phyloP scores from a whole-genome alignment of 768 basidiomycete genomes.

The Kwoniella mangroviensis region DNA sequence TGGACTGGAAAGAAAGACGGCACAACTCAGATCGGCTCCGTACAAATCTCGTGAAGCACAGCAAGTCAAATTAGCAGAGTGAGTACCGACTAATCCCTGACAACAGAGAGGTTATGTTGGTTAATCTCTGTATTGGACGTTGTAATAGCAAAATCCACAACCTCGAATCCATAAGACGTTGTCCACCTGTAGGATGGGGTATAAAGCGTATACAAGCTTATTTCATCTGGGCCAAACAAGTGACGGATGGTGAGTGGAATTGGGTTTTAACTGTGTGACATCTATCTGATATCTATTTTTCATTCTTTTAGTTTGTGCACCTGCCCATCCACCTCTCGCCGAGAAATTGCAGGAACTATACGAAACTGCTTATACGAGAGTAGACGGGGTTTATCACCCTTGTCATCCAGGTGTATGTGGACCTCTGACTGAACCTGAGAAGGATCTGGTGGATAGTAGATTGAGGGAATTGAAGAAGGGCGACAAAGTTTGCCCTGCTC shows the following conservation, averaged over 20 bases:
- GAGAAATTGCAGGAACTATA: conserved; percentile 41
- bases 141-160: conserved; percentile 53
- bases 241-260: conserved; percentile 42
- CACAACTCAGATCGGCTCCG: conserved; percentile 49
- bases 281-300: not conserved
- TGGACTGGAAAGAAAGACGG: conserved; percentile 43
- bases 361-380: conserved; percentile 49
- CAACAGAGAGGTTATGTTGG: no score
- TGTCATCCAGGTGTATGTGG: conserved; percentile 50
- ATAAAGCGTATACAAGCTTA: conserved; percentile 52
- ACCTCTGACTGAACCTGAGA: conserved; percentile 49
- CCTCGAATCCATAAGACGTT: conserved; percentile 49
- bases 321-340: conserved; percentile 43
- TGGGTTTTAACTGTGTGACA: no score
- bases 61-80: conserved; percentile 56
- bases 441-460: conserved; percentile 40
- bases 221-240: conserved; percentile 54
- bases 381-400: conserved; percentile 46
- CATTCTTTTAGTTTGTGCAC: conserved; percentile 36
- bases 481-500: conserved; percentile 38
- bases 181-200: conserved; percentile 56
- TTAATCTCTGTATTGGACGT: not conserved
- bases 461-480: conserved; percentile 38
- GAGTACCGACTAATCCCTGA: conserved; percentile 19
- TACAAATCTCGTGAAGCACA: conserved; percentile 53